Conservation (phyloP, 768 basidiomycete genomes). For the Lactarius evosmus region DNA sequence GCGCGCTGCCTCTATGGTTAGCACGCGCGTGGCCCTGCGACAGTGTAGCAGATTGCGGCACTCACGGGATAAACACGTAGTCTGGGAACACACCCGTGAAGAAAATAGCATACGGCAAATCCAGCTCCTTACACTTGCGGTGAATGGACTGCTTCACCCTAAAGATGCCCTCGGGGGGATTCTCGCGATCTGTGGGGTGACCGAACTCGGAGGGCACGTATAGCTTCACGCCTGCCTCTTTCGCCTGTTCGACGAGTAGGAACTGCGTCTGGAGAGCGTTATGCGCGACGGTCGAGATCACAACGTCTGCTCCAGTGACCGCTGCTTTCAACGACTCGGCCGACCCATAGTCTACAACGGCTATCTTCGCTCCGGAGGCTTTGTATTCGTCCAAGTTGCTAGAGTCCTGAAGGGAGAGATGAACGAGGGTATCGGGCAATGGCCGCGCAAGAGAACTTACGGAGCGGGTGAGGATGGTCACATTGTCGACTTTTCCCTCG, state of each 20-base stretch:
- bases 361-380: conserved; percentile 14
- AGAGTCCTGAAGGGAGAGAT: conserved; percentile 1
- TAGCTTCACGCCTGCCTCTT: conserved; percentile 32
- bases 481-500: conserved; percentile 9
- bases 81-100: conserved; percentile 24
- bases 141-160: conserved; percentile 18
- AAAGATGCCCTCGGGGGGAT: conserved; percentile 12
- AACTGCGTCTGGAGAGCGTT: conserved; percentile 28
- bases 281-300: conserved; percentile 12
- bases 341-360: conserved; percentile 22
- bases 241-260: conserved; percentile 33
- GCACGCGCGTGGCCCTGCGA: not conserved
- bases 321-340: conserved; percentile 13
- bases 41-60: not conserved
- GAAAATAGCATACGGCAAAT: conserved; percentile 27
- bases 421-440: not conserved
- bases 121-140: conserved; percentile 22
- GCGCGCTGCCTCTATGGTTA: not conserved
- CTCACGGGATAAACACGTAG: conserved; percentile 19
- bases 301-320: conserved; percentile 18
- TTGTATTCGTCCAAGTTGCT: conserved; percentile 6
- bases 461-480: conserved; percentile 15
- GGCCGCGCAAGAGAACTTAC: not conserved
- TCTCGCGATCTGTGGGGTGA: conserved; percentile 7
- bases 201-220: conserved; percentile 37